Evolutionary conservation across 2,329 filamentous ascomycete species (phyloP).

Genomic region (Raffaelea albimanens): DNA sequence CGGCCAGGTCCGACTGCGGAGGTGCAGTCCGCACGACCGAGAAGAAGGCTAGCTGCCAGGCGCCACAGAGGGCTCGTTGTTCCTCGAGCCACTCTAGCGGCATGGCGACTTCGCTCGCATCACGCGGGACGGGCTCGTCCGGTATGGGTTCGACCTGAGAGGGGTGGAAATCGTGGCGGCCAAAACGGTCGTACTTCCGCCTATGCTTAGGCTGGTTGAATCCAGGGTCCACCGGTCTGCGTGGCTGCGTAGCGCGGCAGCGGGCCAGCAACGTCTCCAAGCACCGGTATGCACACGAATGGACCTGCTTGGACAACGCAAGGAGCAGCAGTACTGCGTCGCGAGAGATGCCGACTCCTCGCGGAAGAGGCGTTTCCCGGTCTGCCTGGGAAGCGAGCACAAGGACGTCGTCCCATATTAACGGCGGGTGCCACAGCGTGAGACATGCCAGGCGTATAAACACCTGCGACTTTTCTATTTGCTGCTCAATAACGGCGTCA

Average conservation of each 20-base stretch:
- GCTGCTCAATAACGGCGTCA: neutral
- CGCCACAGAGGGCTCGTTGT: neutral
- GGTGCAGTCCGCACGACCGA: neutral
- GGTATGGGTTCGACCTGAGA: neutral
- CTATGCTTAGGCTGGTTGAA: too few species aligned
- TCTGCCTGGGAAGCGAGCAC: neutral
- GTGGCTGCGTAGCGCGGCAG: neutral
- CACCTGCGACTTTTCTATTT: neutral
- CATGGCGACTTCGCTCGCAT: neutral
- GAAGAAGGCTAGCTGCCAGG: neutral
- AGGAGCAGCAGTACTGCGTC: neutral
- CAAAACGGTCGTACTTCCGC: too few species aligned
- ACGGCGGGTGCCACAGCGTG: neutral
- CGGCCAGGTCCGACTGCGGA: too few species aligned
- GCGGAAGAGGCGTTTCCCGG: neutral
- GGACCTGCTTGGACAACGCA: neutral
- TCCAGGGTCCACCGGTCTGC: neutral
- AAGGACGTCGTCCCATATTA: neutral
- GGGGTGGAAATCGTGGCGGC: neutral
- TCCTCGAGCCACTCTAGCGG: neutral
- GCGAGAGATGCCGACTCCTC: neutral
- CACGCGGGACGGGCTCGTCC: neutral
- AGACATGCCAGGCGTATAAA: neutral
- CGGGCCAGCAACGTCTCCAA: neutral
- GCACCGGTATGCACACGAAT: neutral